These are phyloP conservation scores for Gaeumannomyces sp. DNA, from an alignment of 2,329 filamentous ascomycete species.

Conservation along the genomic window DNA sequence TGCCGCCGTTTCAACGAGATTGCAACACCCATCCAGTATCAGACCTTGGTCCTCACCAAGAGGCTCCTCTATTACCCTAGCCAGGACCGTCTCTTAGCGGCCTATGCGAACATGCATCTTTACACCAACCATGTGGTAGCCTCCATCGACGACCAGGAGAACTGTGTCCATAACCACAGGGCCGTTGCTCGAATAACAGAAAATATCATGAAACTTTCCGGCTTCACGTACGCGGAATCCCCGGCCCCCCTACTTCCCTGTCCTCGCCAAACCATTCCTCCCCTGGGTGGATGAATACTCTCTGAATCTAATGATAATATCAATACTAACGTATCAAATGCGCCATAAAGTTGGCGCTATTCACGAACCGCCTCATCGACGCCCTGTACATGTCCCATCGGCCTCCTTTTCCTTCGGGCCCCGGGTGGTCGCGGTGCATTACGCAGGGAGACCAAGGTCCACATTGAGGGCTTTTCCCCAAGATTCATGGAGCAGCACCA, in stretches of 20 bases:
- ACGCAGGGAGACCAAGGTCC: constrained; percentile 9
- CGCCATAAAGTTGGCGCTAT: constrained; percentile 5
- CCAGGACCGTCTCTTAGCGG: background rate
- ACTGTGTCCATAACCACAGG: constrained; percentile 3
- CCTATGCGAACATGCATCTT: constrained; percentile 3
- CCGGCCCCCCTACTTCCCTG: too few species aligned
- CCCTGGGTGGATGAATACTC: too few species aligned
- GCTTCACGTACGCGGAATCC: constrained; percentile 6
- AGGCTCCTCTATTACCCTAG: background rate
- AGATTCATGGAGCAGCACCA: constrained; percentile 23
- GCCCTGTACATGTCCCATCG: constrained; percentile 2
- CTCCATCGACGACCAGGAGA: constrained; percentile 3
- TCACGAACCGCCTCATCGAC: background rate
- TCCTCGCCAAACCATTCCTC: too few species aligned
- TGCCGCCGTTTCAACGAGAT: constrained; percentile 8
- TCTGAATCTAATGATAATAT: too few species aligned
- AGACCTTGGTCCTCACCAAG: constrained; percentile 5
- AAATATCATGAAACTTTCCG: constrained; percentile 1
- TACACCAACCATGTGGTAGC: constrained; percentile 8
- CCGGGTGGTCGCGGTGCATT: background rate
- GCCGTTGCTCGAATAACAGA: background rate
- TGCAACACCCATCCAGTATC: constrained; percentile 8
- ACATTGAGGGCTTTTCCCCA: constrained; percentile 7
- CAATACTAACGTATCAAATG: too few species aligned
- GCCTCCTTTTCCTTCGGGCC: background rate